Base-by-base conservation (phyloP, 2,329 filamentous ascomycete species). In the Trichoderma sp. region DNA sequence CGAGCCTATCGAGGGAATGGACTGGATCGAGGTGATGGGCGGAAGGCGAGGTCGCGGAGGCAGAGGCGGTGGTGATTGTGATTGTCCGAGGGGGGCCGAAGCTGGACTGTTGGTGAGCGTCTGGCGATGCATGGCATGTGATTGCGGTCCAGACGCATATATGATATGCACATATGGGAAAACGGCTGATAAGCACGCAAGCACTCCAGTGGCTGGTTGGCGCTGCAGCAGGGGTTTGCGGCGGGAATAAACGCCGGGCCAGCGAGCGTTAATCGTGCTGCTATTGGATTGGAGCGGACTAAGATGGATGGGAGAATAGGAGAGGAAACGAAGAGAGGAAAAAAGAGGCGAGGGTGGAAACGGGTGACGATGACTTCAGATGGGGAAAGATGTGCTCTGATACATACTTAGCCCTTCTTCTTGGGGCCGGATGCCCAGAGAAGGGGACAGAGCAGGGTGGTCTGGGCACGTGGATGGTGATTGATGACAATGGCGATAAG, bases 81-180 rank as follows among this genome's bases (percentile, higher is more conserved):
- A 42, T 45, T 35, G 48, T 50, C 64, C 64, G 64, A 67, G 64
- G 64, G 54, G 39, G 64, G 56, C 64, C 42, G 56, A 60, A 60
- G 64, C 56, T 53, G 64, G 58, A 50, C 67, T 65, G 67, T 35
- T 65, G 67, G 52, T 6, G 35, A 65, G 35, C 39, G 61, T 48
- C 39, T 64, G 35, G 69, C 68, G 67, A 71, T 71, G 71, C 34
- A 37, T 58, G 34, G 54, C 72, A 73, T 73, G 72, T 73, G 72
- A 73, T 73, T 71, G 68, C 69, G 71, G 50, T 59, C 63, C 67
- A 68, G 65, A n/a, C 32, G 50, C 27, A 53, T 17, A 48, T 22
- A 19, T 29, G 12, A 37, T 37, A 25, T 57, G 19, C 19, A 37
- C 32, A 22, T 57, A 58, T 58, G 54, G 53, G 32, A 17, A 52